Conservation (phyloP, 805 yeast genomes). For the Candida alai region DNA sequence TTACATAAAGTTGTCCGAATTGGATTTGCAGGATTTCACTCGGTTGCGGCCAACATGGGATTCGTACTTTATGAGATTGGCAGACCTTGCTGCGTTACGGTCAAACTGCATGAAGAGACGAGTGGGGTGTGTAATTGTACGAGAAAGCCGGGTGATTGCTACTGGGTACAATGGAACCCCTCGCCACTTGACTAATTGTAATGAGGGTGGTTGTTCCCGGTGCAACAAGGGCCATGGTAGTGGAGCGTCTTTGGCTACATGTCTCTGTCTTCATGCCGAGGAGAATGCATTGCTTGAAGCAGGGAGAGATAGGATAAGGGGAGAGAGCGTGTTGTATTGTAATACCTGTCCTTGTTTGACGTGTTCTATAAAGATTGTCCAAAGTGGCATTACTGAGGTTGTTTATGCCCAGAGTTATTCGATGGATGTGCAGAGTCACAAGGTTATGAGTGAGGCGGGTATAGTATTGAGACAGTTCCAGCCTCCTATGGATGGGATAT, state of each 20-base stretch:
- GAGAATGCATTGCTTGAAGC: conserved; percentile 94
- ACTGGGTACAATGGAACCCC: conserved; percentile 99
- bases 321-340: conserved; percentile 69
- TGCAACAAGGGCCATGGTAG: conserved; percentile 69
- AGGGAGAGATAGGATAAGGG: conserved; percentile 74
- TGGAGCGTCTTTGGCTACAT: conserved; percentile 72
- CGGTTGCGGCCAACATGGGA: conserved; percentile 94
- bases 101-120: conserved; percentile 96
- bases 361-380: conserved; percentile 92
- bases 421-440: conserved; percentile 79
- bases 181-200: conserved; percentile 79
- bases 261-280: conserved; percentile 94
- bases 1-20: conserved; percentile 36
- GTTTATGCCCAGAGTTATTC: conserved; percentile 89
- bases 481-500: conserved; percentile 39
- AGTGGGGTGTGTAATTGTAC: conserved; percentile 93
- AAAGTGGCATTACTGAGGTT: conserved; percentile 85
- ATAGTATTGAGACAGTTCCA: conserved; percentile 55
- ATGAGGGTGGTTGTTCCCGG: conserved; percentile 91
- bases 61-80: conserved; percentile 88
- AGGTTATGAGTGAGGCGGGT: conserved; percentile 71
- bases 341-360: conserved; percentile 97
- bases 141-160: conserved; percentile 81
- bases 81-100: conserved; percentile 87
- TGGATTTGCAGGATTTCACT: conserved; percentile 29